Base-by-base conservation (phyloP, 2,329 filamentous ascomycete genomes). In the Talaromyces sp. region DNA sequence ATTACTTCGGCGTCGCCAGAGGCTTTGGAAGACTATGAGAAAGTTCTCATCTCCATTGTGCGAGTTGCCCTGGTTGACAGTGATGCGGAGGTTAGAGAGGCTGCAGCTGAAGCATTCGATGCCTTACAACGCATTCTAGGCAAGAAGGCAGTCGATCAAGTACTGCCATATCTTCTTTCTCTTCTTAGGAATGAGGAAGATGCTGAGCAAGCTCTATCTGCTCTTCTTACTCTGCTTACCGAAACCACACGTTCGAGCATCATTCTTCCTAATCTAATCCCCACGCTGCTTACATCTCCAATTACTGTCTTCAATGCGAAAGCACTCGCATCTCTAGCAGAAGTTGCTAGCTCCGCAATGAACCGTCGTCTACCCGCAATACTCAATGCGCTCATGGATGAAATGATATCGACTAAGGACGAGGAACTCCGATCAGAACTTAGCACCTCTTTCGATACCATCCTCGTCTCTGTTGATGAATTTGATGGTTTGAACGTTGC, bases 21-120 rank as follows among this genome's bases (percentile, higher is more conserved):
- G 67, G 89, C 93, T 43, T 84, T 99, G 50, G 93, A 97, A 75
- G 93, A 96, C 68, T 93, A 97, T 74, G 94, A 99, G 76, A 95
- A 95, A 84, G 93, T 90, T 3, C 87, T 99, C 67, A 96, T 98
- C 69, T 93, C 93, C 16, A 94, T 98, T 64, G 92, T 99, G 57
- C 90, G 95, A 61, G 93, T 92, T 54, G 95, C 94, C 31, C 85
- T 99, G 63, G 96, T 93, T 58, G 96, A 99, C 77, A 88, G 89
- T 11, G 90, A 97, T 74, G 87, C 88, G 67, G 92, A 97, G 66
- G 96, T 99, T 58, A 86, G 95, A 75, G 95, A 99, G 78, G 92
- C 95, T 65, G 95, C 96, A 31, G 95, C 96, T 24, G 95, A 99
- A 78, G 95, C 95, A 1, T 99, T 99, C 74, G 95, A 99, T 77